Base-by-base conservation (phyloP, 305 asterid genomes). In the Ajuga reptans region DNA sequence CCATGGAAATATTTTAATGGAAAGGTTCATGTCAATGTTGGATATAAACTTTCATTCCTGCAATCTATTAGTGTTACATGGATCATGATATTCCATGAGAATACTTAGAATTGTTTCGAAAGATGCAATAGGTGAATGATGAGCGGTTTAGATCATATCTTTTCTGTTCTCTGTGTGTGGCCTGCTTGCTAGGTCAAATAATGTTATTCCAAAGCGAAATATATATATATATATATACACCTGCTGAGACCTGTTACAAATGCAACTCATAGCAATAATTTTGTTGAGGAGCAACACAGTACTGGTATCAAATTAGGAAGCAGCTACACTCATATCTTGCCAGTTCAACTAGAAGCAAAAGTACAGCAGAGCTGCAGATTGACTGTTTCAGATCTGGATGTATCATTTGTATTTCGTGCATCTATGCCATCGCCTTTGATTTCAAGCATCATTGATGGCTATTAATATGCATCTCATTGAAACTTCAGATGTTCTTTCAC, bases 101-200 rank as follows among this genome's bases (percentile, higher is more conserved):
- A 51, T 36, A 27, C 5, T 34, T 14, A 16, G 33, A 46, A 63
- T 50, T 45, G 9, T 21, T 69, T 16, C 11, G 0, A 1, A 49
- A 49, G 62, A 45, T 64, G 64, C 67, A 16, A 18, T 18, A 53
- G 62, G 45, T 49, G 49, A 62, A 12, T 69, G 67, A 47, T 62
- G 46, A 43, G 15, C 37, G 16, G 8, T 41, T 65, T 55, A 9
- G 62, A 8, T 8, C 39, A 66, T 34, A 9, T 15, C 5, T 17
- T 69, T 33, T 45, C 12, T 52, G n/a, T 52, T 52, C 21, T 33
- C 21, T 49, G 59, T 15, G 55, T 49, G 55, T 15, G 6, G 29
- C 29, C 1, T 31, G 24, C 12, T 9, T 68, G 27, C 47, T 24
- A 42, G 46, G 56, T 31, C 43, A 56, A 12, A 56, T n/a, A n/a